These are phyloP conservation scores for Haematococcus lacustris DNA, from an alignment of 139 green algal species.

Conservation along the genomic window DNA sequence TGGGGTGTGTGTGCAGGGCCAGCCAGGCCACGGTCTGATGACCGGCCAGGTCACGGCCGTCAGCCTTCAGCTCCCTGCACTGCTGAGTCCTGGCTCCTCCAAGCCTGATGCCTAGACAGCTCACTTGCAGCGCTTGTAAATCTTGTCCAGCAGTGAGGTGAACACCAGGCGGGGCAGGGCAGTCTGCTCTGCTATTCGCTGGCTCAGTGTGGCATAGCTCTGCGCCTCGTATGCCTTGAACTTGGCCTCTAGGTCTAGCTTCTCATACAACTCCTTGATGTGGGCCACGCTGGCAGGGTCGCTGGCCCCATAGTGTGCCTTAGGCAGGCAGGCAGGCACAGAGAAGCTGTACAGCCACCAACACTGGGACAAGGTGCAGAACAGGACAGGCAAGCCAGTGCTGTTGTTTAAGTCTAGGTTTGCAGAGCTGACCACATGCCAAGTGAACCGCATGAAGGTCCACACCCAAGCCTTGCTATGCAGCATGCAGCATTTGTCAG, in stretches of 20 bases:
- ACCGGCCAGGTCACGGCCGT: no score
- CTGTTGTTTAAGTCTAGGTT: neutral
- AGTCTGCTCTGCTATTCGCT: conserved; percentile 71
- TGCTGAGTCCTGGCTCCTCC: no score
- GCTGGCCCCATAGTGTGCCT: conserved; percentile 86
- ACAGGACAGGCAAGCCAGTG: neutral
- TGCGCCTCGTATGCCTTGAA: conserved; percentile 85
- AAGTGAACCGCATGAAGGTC: neutral
- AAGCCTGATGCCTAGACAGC: no score
- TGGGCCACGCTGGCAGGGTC: conserved; percentile 57
- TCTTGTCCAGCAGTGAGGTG: conserved; percentile 82
- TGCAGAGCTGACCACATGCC: neutral
- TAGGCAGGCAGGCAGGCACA: neutral
- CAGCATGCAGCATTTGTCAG: neutral
- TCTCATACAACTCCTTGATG: conserved; percentile 86
- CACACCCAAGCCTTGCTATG: neutral
- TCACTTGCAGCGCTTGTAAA: conserved; percentile 95
- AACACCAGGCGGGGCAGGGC: conserved; percentile 79
- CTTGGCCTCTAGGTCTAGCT: conserved; percentile 73
- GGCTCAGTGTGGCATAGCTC: conserved; percentile 46
- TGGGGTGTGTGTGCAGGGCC: no score
- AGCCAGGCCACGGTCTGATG: no score
- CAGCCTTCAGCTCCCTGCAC: no score
- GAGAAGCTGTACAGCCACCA: neutral
- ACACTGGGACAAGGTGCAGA: neutral